A percentile compares a stretch with the other conserved stretches of the same genome.
phyloP scores from a whole-genome alignment of 2,329 filamentous ascomycete genomes.

The Ophiognomonia clavigignenti-juglandacearum region DNA sequence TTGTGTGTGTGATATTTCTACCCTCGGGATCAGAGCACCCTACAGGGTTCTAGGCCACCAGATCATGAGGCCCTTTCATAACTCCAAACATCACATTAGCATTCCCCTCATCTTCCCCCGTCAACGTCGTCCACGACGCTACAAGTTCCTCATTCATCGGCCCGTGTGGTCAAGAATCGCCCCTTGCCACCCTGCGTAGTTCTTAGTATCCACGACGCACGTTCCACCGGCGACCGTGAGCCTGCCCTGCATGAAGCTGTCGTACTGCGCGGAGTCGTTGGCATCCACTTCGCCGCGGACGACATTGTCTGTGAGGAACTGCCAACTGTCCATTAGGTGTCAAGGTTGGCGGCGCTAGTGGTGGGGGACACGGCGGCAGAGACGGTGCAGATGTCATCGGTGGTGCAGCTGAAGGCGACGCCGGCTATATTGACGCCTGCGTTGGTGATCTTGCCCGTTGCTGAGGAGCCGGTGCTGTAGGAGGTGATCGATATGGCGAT shows the following conservation, averaged over 20 bases:
- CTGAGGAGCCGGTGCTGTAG: background rate
- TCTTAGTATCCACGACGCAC: conserved; percentile 41
- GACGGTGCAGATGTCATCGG: conserved; percentile 33
- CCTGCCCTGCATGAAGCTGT: conserved; percentile 45
- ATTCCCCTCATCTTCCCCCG: conserved; percentile 48
- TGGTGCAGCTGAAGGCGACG: conserved; percentile 43
- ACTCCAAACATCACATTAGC: conserved; percentile 55
- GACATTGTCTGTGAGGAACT: conserved; percentile 41
- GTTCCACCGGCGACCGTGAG: conserved; percentile 37
- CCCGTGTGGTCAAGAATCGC: conserved; percentile 60
- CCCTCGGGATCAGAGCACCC: no score
- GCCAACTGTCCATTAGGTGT: conserved; percentile 51
- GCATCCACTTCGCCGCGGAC: conserved; percentile 37
- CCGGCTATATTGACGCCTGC: conserved; percentile 40
- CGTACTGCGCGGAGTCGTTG: conserved; percentile 39
- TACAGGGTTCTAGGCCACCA: no score
- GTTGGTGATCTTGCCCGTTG: conserved; percentile 6
- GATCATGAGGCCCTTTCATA: conserved; percentile 64
- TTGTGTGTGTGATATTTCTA: no score
- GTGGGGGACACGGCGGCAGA: conserved; percentile 16
- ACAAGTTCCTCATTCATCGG: conserved; percentile 49
- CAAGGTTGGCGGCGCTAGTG: conserved; percentile 40
- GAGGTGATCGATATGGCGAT: no score
- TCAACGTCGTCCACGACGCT: conserved; percentile 50
- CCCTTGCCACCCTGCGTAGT: conserved; percentile 52